Conservation (phyloP, 2,329 filamentous ascomycete species). For the Hypoxylon sp. region DNA sequence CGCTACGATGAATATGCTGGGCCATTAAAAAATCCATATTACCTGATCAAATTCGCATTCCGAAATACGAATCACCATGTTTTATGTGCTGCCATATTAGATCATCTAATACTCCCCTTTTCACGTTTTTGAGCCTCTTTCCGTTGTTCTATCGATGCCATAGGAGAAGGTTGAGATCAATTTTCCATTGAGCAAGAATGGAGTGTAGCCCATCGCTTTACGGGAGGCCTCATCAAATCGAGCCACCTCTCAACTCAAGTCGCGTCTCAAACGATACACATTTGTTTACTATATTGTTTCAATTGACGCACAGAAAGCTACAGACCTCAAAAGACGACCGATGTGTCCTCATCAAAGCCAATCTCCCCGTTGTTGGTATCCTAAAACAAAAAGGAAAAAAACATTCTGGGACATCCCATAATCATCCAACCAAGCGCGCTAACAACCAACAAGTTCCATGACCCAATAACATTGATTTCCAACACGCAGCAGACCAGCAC, state of each 20-base stretch:
- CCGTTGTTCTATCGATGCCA: not conserved
- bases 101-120: no score
- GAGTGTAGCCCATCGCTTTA: not conserved
- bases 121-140: not conserved
- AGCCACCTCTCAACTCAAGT: not conserved
- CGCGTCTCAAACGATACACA: not conserved
- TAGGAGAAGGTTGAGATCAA: not conserved
- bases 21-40: no score
- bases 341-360: not conserved
- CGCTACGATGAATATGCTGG: no score
- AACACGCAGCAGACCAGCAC: not conserved
- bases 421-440: constrained; percentile 1
- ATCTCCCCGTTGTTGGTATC: not conserved
- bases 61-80: no score
- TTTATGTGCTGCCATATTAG: no score
- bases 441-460: not conserved
- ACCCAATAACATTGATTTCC: not conserved
- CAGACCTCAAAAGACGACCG: not conserved
- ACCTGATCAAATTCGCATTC: no score
- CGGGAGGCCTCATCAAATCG: not conserved
- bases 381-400: not conserved
- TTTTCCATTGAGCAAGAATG: not conserved
- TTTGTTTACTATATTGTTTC: not conserved
- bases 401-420: constrained; percentile 2
- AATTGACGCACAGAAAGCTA: not conserved